These are phyloP conservation scores for Brassica rapa DNA, from an alignment of 345 rosid genomes.

Conservation along the genomic window DNA sequence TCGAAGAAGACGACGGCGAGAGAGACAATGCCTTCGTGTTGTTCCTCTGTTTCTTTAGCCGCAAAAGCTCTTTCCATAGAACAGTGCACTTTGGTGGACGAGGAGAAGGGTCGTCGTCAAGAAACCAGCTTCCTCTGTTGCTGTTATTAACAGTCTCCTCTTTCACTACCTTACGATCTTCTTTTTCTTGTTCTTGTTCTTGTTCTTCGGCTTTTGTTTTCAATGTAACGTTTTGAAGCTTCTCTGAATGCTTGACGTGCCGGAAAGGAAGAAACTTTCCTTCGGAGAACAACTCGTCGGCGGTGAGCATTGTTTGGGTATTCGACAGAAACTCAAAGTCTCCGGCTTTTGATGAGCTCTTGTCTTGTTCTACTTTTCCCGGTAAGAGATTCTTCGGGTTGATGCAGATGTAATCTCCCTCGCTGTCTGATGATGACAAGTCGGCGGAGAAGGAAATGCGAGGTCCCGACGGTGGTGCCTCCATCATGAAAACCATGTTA, in stretches of 20 bases:
- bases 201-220: slow-evolving; percentile 39
- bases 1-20: slow-evolving; percentile 64
- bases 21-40: slow-evolving; percentile 65
- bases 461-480: slow-evolving; percentile 49
- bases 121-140: slow-evolving; percentile 63
- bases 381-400: slow-evolving; percentile 45
- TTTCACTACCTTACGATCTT: not conserved
- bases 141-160: slow-evolving; percentile 11
- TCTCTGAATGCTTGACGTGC: slow-evolving; percentile 75
- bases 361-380: slow-evolving; percentile 27
- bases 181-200: slow-evolving; percentile 27
- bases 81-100: slow-evolving; percentile 97
- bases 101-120: slow-evolving; percentile 96
- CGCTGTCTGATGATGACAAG: slow-evolving; percentile 47
- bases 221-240: slow-evolving; percentile 59
- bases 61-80: slow-evolving; percentile 85
- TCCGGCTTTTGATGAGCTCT: slow-evolving; percentile 46
- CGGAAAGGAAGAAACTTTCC: slow-evolving; percentile 91
- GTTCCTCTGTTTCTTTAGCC: slow-evolving; percentile 77
- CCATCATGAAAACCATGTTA: slow-evolving; percentile 20
- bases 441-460: slow-evolving; percentile 90
- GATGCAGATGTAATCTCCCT: slow-evolving; percentile 61
- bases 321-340: slow-evolving; percentile 85
- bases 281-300: slow-evolving; percentile 87
- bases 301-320: slow-evolving; percentile 61